Percentiles rank a stretch among this genome's conserved stretches.
Conservation (phyloP, 179 eudicot species). For the Silene noctiflora region DNA sequence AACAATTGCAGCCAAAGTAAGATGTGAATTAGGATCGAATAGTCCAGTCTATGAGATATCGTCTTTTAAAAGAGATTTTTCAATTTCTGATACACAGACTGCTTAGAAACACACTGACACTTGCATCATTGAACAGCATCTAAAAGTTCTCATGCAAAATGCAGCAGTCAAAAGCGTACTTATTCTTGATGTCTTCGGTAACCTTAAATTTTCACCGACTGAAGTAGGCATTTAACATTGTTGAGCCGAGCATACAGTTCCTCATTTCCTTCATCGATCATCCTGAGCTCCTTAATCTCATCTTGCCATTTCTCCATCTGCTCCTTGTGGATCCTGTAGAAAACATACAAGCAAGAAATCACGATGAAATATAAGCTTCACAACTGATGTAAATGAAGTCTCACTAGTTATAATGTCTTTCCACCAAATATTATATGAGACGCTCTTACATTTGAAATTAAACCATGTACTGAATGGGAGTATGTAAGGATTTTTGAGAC, state of each 20-base stretch:
- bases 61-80: neutral
- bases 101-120: neutral
- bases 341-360: constrained; percentile 3
- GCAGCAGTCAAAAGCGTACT: neutral
- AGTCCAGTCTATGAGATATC: neutral
- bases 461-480: neutral
- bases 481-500: neutral
- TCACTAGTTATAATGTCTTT: neutral
- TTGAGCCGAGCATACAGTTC: constrained; percentile 54
- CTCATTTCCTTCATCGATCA: constrained; percentile 72
- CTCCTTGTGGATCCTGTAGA: constrained; percentile 76
- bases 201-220: constrained; percentile 37
- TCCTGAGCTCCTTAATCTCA: constrained; percentile 75
- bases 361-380: constrained; percentile 7
- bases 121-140: neutral
- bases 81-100: neutral
- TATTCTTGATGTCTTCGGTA: neutral
- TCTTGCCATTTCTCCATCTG: constrained; percentile 87
- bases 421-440: neutral
- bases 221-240: constrained; percentile 68
- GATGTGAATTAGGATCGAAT: neutral
- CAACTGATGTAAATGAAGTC: neutral
- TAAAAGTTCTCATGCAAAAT: neutral
- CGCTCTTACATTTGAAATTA: neutral
- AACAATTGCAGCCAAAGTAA: neutral